These are phyloP conservation scores for Moesziomyces sp. DNA, from an alignment of 1,284 basidiomycete genomes.

Conservation along the genomic window DNA sequence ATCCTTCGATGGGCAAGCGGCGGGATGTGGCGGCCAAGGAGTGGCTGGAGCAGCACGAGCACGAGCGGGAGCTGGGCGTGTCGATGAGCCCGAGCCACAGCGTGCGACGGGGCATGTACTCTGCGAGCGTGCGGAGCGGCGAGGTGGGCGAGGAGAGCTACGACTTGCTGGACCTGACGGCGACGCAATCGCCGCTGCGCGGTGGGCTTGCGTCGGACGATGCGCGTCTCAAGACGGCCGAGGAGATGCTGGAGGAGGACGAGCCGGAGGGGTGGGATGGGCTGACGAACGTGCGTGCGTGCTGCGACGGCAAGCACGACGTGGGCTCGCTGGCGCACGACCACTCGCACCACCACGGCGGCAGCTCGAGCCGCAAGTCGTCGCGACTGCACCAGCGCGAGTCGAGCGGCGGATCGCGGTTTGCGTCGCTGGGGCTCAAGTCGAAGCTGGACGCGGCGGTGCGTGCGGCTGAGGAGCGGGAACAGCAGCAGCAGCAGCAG, in stretches of 20 bases:
- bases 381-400: conserved; percentile 38
- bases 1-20: conserved; percentile 75
- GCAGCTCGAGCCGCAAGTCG: conserved; percentile 23
- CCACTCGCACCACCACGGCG: conserved; percentile 23
- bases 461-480: conserved; percentile 23
- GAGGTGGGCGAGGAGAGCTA: conserved; percentile 30
- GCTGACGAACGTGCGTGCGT: conserved; percentile 78
- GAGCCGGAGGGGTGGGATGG: conserved; percentile 89
- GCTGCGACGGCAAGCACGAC: conserved; percentile 88
- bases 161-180: conserved; percentile 43
- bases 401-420: conserved; percentile 31
- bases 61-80: conserved; percentile 39
- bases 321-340: conserved; percentile 68
- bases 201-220: conserved; percentile 42
- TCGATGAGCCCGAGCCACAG: conserved; percentile 43
- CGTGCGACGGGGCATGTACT: conserved; percentile 21
- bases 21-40: conserved; percentile 88
- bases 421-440: conserved; percentile 34
- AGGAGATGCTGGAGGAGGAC: conserved; percentile 72
- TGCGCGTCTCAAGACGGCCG: conserved; percentile 58
- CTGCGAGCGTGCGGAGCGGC: conserved; percentile 28
- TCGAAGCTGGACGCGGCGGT: conserved; percentile 41
- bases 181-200: conserved; percentile 38
- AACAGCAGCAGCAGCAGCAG: conserved; percentile 7
- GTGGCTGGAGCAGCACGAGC: conserved; percentile 72